Base-by-base conservation (phyloP, 2,329 filamentous ascomycete species). In the Xylariaceae sp. region DNA sequence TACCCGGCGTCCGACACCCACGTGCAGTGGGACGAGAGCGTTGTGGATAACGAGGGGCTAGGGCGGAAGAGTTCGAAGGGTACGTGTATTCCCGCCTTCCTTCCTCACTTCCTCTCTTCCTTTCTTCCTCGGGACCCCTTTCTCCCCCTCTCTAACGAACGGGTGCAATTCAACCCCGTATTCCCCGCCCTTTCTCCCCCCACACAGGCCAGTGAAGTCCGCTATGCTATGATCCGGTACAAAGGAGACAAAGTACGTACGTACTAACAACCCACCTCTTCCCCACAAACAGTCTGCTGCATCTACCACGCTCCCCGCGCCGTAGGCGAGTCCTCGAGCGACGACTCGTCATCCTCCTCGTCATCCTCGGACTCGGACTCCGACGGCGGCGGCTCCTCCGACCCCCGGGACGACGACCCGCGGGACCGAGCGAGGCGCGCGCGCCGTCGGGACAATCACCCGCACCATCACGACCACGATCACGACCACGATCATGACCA, bases 21-120 rank as follows among this genome's bases (percentile, higher is more conserved):
- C 47, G 95, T 99, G 53, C 88, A 90, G 73, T 99, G 95, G 95
- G 91, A 91, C 6, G 90, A 95, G 69, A 89, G 91, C 68, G 93
- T 97, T 6, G 81, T 99, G 2, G 93, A 99, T 75, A 99, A 99
- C 70, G 95, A 99, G 75, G 91, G 91, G 3, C 82, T 98, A 73
- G 92, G 92, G 7, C 90, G 90, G 75, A 99, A 98, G 78, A 93
- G 86, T 62, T 96, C 91, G 18, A 99, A 99, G 85, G 90, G 91
- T 93, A 73, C 32, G 74, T 66, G 18, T 56, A 18, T 32, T 26
- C 32, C 23, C 48, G 48, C 21, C 19, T 14, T 19, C n/a, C 29
- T 10, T 20, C 10, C 29, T 16, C 32, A n/a, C 14, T 21, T 14
- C 44, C 9, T 21, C 3, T 20, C 40, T 29, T 2, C 9, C 43